Percentiles rank a stretch among this genome's conserved stretches.
These are phyloP conservation scores for Pythium chondricola DNA, from an alignment of 352 stramenopile species.

Conservation along the genomic window DNA sequence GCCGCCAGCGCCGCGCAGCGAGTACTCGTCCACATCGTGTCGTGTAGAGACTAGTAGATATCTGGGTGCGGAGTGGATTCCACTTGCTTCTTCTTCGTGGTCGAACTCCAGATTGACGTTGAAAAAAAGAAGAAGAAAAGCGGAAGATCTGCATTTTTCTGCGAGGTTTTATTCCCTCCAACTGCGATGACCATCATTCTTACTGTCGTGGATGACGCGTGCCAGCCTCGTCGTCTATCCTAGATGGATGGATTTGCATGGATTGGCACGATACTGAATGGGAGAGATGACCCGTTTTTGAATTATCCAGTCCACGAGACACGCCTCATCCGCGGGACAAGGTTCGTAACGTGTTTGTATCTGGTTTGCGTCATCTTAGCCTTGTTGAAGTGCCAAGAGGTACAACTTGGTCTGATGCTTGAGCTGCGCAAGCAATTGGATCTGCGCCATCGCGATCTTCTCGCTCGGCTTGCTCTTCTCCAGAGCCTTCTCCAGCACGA, in stretches of 20 bases:
- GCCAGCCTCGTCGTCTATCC: no score
- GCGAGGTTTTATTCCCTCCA: conserved; percentile 4
- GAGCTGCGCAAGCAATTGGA: conserved; percentile 59
- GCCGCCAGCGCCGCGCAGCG: conserved; percentile 11
- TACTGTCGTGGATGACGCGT: no score
- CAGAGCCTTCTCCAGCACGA: conserved; percentile 42
- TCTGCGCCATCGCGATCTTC: conserved; percentile 28
- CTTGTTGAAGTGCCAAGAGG: conserved; percentile 49
- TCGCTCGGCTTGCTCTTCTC: conserved; percentile 30
- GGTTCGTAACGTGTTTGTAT: conserved; percentile 1
- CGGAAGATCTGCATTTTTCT: conserved; percentile 18
- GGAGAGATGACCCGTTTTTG: no score
- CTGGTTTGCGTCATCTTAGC: not conserved
- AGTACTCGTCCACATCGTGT: conserved; percentile 18
- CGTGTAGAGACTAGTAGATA: no score
- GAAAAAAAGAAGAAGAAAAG: conserved; percentile 13
- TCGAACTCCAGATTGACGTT: conserved; percentile 14
- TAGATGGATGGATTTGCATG: not conserved
- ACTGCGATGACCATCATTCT: not conserved
- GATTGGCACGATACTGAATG: no score
- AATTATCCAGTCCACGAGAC: no score
- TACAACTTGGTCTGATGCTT: conserved; percentile 82
- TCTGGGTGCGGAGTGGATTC: no score
- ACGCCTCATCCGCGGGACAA: not conserved
- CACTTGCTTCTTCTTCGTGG: no score